Evolutionary conservation across 352 stramenopile species (phyloP), one percentile per base, ranked within the genome.

Genomic region (Globisporangium spiculum): DNA sequence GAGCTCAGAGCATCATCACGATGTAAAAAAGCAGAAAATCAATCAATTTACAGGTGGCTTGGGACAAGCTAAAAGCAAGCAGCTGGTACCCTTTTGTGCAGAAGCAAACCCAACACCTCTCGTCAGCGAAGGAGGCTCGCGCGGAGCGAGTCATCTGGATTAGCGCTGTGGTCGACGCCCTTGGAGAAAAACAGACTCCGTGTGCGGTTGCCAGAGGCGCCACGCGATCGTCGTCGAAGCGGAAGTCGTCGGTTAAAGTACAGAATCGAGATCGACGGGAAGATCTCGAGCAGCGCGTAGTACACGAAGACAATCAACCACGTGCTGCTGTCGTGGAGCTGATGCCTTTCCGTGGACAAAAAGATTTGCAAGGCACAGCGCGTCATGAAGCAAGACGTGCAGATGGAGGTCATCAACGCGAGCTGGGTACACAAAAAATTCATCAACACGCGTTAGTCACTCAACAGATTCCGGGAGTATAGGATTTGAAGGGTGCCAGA

Each of bases 161-260:
- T 14, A 4, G 48, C 38, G 38, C 54, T 55, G 38, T 71, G 59
- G 41, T 71, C 66, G 20, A 71, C 48, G 4, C 46, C 73, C 44
- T 87, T 86, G 57, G 78, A 75, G 60, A 82, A 85, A 65, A 90
- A 89, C 7, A 92, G 65, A 20, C 55, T 72, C 1, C 61, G 50
- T 20, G 59, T 60, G 41, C 59, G 58, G 26, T 52, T 48, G 26
- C 59, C 58, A 36, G 59, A 59, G 8, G 30, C 38, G n/a, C 67
- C 61, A 12, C 73, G 70, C 34, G 60, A 64, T 34, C 75, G 72
- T 26, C 78, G 75, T 9, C 74, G 76, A 20, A 79, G 72, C 41
- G 89, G 89, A 22, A 96, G 73, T 12, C 86, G 84, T 0, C 87
- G 87, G 67, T 95, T 93, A 68, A 95, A 96, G 64, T 92, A 94